phyloP scores from a whole-genome alignment of 768 basidiomycete genomes.

The Lactifluus piperatus region DNA sequence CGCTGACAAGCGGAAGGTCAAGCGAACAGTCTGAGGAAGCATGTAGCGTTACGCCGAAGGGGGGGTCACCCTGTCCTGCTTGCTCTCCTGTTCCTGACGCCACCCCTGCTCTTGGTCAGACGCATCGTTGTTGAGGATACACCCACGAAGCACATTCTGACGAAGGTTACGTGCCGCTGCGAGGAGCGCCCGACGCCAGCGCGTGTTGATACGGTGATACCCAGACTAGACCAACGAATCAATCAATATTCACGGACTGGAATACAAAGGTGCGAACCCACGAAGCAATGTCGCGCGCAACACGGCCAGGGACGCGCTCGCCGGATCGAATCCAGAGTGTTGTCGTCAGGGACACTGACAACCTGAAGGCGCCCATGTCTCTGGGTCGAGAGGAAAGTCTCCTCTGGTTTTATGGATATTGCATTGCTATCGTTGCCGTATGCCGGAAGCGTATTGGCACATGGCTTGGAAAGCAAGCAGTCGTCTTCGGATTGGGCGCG shows the following conservation, averaged over 20 bases:
- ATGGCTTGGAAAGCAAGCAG: too few species aligned
- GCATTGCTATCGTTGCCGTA: too few species aligned
- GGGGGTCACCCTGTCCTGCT: conserved; percentile 15
- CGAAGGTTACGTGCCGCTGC: conserved; percentile 45
- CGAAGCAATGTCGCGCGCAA: conserved; percentile 39
- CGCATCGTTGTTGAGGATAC: conserved; percentile 38
- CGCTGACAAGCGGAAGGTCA: conserved; percentile 23
- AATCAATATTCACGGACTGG: neutral
- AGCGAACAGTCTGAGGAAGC: conserved; percentile 32
- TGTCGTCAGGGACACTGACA: conserved; percentile 43
- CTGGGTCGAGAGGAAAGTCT: conserved; percentile 50
- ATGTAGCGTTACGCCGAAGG: conserved; percentile 24
- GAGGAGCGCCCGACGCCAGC: conserved; percentile 47
- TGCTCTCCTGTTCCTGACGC: neutral
- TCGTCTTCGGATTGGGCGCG: too few species aligned
- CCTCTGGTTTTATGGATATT: conserved; percentile 20
- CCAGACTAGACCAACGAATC: conserved; percentile 30
- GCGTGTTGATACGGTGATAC: conserved; percentile 41
- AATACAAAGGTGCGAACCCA: conserved; percentile 33
- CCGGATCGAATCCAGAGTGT: conserved; percentile 32
- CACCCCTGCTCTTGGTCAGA: conserved; percentile 17
- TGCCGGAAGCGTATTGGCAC: too few species aligned
- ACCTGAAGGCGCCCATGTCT: conserved; percentile 49
- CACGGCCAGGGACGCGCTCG: conserved; percentile 29
- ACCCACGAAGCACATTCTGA: conserved; percentile 47